These are phyloP conservation scores for Phytophthora nicotianae DNA, from an alignment of 352 stramenopile species.

Conservation along the genomic window DNA sequence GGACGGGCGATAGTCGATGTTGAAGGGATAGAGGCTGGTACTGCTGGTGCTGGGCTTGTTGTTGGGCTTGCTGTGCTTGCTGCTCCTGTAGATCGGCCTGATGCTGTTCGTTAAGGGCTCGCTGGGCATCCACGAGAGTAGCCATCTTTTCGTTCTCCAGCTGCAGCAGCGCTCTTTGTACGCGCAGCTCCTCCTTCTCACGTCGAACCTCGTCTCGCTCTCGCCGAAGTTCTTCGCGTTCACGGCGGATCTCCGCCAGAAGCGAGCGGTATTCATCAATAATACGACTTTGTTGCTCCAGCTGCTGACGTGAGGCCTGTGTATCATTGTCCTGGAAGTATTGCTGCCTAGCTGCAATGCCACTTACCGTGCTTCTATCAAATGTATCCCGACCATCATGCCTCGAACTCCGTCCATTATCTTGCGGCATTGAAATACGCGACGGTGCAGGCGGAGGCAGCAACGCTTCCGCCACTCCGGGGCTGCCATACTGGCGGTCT, in stretches of 20 bases:
- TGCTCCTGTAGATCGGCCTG: conserved; percentile 51
- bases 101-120: conserved; percentile 63
- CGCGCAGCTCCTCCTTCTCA: conserved; percentile 77
- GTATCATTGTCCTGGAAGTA: conserved; percentile 22
- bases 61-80: conserved; percentile 29
- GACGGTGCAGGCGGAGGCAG: conserved; percentile 33
- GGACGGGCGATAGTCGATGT: conserved; percentile 23
- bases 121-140: conserved; percentile 63
- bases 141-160: conserved; percentile 81
- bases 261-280: conserved; percentile 73
- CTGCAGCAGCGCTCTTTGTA: conserved; percentile 67
- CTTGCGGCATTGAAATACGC: conserved; percentile 20
- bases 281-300: conserved; percentile 38
- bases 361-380: conserved; percentile 7
- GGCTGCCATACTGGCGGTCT: conserved; percentile 20
- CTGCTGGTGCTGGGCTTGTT: conserved; percentile 34
- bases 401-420: conserved; percentile 10
- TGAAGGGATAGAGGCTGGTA: conserved; percentile 26
- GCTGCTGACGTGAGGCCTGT: conserved; percentile 21
- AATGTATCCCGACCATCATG: conserved; percentile 19
- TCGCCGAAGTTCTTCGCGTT: conserved; percentile 72
- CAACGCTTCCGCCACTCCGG: conserved; percentile 7
- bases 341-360: conserved; percentile 8
- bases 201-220: conserved; percentile 70
- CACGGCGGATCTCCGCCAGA: conserved; percentile 67